These are phyloP conservation scores for Chrysanthemum makinoi DNA, from an alignment of 129 eudicot genomes.

Conservation along the genomic window DNA sequence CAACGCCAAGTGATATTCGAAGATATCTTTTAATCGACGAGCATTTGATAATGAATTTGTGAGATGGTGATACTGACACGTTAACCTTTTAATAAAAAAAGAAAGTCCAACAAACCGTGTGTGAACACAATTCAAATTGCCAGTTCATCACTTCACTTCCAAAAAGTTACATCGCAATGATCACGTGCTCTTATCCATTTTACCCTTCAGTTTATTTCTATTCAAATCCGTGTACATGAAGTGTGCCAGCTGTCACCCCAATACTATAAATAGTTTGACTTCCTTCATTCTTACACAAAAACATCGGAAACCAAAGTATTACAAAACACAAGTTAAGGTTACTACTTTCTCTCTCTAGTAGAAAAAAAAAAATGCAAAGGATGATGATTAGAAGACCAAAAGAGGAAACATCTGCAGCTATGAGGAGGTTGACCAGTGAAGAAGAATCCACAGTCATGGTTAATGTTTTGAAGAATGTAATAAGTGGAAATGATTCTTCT, in stretches of 20 bases:
- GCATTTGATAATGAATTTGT: too few relatives aligned
- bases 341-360: constrained; percentile 27
- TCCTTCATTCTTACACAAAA: constrained; percentile 1
- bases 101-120: constrained; percentile 36
- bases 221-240: constrained; percentile 38
- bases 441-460: constrained; percentile 58
- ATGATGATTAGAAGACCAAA: constrained; percentile 26
- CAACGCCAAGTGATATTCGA: too few relatives aligned
- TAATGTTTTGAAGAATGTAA: constrained; percentile 52
- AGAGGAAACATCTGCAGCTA: constrained; percentile 8
- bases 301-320: not conserved
- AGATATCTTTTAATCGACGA: too few relatives aligned
- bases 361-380: constrained; percentile 33
- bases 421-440: constrained; percentile 40
- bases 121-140: constrained; percentile 23
- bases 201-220: constrained; percentile 6
- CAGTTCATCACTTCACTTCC: constrained; percentile 24
- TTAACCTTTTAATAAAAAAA: not conserved
- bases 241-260: constrained; percentile 47
- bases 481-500: constrained; percentile 35
- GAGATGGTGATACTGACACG: constrained; percentile 24
- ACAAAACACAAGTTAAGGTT: not conserved
- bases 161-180: not conserved
- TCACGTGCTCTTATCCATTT: constrained; percentile 15
- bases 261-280: constrained; percentile 33